phyloP scores from a whole-genome alignment of 1,139 yeast genomes.

The Nematodospora anomalae region DNA sequence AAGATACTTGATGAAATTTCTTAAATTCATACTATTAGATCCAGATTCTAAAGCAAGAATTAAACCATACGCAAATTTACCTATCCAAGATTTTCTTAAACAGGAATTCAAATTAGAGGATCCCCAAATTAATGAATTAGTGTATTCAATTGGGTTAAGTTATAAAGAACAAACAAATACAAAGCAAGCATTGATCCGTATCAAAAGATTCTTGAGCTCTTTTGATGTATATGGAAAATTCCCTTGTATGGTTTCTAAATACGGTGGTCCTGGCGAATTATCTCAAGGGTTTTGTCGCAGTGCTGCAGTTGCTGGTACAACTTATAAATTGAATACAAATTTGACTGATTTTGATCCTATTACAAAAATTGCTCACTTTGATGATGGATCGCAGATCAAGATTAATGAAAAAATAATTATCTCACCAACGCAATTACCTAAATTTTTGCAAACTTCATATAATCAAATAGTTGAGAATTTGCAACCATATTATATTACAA shows the following conservation, averaged over 20 bases:
- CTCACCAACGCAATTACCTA: conserved; percentile 70
- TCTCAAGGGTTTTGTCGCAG: conserved; percentile 97
- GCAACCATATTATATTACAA: conserved; percentile 54
- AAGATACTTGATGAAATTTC: conserved; percentile 85
- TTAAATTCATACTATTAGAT: conserved; percentile 76
- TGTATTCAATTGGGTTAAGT: conserved; percentile 83
- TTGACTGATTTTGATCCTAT: conserved; percentile 64
- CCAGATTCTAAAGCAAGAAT: conserved; percentile 53
- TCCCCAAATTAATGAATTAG: conserved; percentile 78
- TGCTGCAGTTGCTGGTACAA: conserved; percentile 98
- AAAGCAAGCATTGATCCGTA: conserved; percentile 73
- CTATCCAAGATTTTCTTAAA: conserved; percentile 59
- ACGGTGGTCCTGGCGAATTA: conserved; percentile 95
- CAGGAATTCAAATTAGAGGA: conserved; percentile 68
- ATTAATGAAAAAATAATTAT: conserved; percentile 76
- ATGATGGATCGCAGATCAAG: conserved; percentile 73
- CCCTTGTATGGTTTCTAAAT: conserved; percentile 89
- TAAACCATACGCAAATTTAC: conserved; percentile 45
- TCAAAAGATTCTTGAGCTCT: conserved; percentile 80
- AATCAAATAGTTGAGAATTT: conserved; percentile 39
- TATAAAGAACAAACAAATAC: conserved; percentile 60
- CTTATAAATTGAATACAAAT: conserved; percentile 76
- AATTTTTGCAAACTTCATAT: conserved; percentile 38
- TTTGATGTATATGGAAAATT: conserved; percentile 92
- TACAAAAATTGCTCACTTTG: conserved; percentile 65